Evolutionary conservation across 225 moss, liverwort and hornwort species (phyloP).

Genomic region (Polytrichum formosum): DNA sequence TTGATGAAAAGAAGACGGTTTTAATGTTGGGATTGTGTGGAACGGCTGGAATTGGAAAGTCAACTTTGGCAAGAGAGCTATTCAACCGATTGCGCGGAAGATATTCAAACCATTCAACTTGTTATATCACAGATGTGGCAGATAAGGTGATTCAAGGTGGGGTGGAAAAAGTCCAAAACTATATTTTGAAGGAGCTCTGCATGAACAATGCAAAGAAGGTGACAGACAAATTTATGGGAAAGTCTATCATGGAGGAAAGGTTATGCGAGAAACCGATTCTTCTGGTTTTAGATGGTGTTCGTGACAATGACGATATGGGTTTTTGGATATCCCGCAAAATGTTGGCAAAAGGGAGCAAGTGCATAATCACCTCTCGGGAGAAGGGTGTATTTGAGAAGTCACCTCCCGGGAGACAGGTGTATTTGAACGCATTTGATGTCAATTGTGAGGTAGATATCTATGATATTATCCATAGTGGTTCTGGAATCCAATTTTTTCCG

Average conservation of each 20-base stretch:
- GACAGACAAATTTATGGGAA: neutral
- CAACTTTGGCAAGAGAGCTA: slow-evolving; percentile 5
- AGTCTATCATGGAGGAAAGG: neutral
- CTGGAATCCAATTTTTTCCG: too few species aligned
- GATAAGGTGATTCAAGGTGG: neutral
- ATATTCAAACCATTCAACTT: neutral
- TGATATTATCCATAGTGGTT: too few species aligned
- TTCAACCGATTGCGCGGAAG: neutral
- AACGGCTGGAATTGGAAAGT: slow-evolving; percentile 10
- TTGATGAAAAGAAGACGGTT: neutral
- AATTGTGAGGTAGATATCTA: neutral
- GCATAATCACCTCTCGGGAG: slow-evolving; percentile 1
- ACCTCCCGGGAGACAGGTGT: too few species aligned
- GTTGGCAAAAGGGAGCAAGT: too few species aligned
- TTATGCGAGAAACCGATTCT: neutral
- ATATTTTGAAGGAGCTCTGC: neutral
- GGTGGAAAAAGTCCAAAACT: neutral
- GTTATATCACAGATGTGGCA: neutral
- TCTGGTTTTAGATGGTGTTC: neutral
- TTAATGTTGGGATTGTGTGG: slow-evolving; percentile 5
- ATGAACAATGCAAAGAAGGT: neutral
- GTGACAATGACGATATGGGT: neutral
- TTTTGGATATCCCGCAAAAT: neutral
- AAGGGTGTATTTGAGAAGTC: slow-evolving; percentile 1
- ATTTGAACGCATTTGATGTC: too few species aligned